Evolutionary conservation across 2,329 filamentous ascomycete species (phyloP), one percentile per base, ranked within the genome.

Genomic region (Stemphylium lycopersici): DNA sequence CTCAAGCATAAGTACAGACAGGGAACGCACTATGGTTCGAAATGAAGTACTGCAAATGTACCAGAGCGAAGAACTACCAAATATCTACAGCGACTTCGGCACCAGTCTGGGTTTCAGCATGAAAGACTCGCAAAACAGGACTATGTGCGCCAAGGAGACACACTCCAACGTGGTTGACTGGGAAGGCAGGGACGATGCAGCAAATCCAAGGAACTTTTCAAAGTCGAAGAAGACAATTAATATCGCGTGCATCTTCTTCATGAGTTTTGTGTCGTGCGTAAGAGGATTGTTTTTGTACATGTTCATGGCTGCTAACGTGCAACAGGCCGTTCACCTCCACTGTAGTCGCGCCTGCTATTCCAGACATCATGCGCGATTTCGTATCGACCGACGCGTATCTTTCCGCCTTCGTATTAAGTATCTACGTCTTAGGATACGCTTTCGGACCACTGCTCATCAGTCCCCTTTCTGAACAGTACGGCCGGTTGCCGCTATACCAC

Each of bases 401-500:
- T 4, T 58, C 64, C 2, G 58, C 62, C 46, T 69, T 72, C 29
- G 63, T 70, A 1, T 55, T 61, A 15, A 61, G 51, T 18, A 52
- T 53, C 16, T 72, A 68, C 52, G 45, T 71, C 10, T 51, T 73
- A 4, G 69, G 66, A 2, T 72, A 65, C 24, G 66, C 68, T 11
- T 53, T 65, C 36, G 69, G 70, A 1, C 70, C 70, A 0, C 60
- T 68, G 11, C 24, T 69, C 15, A 56, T 67, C 10, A 63, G 61
- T 2, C 68, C 69, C 1, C 56, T 70, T 3, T 66, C 65, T n/a
- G 68, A 71, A 41, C 39, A 68, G 4, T 71, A 64, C 43, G 67
- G 65, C 12, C 63, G 66, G 46, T 55, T 76, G 75, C 81, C 81
- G 57, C 60, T 83, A 2, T 71, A 87, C 56, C 77, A 80, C 10